Base-by-base conservation (phyloP, 176 grass and related monocot genomes). In the Eleusine coracana region DNA sequence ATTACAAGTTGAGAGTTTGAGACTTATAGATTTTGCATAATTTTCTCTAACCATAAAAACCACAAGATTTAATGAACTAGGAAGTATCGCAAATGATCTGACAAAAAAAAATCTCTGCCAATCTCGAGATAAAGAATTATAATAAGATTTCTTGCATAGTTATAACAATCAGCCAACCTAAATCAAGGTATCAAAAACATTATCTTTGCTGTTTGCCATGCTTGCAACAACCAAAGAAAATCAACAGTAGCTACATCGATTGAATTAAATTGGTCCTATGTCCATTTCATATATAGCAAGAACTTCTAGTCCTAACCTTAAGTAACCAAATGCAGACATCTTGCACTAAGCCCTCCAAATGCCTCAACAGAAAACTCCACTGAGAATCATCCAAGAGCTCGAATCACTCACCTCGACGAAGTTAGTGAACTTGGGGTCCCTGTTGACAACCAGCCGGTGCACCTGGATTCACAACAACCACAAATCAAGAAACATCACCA, bases 401-500 rank as follows among this genome's bases (percentile, higher is more conserved):
- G 25, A 63, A 63, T 29, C 60, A 63, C 60, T 54, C 52, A 96
- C 96, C 96, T 99, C 91, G 18, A 99, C 96, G 74, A 99, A 99
- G 79, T 99, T 99, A 62, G 96, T 99, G 86, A 96, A 96, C 83
- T 99, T 99, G 54, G 96, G 96, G 61, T 99, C 96, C 74, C 93
- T 77, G 78, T 99, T 99, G 74, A 99, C 93, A 41, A 99, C 96
- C 29, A 99, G 74, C 59, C 93, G 89, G 83, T 99, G 96, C 27
- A 99, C 96, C 96, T 99, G 70, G 49, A 4, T 54, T 12, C 61
- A 34, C n/a, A 64, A 82, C 55, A 29, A 80, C 52, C 76, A 37
- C 37, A 25, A 73, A 29, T 72, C 38, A 66, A 78, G 27, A 83
- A 50, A 14, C 5, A 5, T 0, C 42, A 50, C 23, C 12, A n/a